Percentiles rank a stretch among this genome's conserved stretches.
phyloP scores from a whole-genome alignment of 768 basidiomycete genomes.

The Termitomyces sp. region DNA sequence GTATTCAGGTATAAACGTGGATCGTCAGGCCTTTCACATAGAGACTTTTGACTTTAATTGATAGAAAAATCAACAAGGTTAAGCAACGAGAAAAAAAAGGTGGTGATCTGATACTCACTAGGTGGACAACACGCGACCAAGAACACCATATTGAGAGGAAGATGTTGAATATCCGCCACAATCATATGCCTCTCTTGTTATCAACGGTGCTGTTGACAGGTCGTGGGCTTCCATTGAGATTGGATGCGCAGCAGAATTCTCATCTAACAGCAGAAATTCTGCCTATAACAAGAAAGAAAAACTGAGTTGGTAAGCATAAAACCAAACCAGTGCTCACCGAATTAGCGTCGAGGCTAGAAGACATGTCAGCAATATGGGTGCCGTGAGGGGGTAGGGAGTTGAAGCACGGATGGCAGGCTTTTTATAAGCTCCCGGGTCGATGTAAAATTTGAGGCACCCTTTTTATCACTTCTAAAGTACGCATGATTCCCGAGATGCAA shows the following conservation, averaged over 20 bases:
- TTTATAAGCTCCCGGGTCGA: background rate
- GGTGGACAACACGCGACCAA: conserved; percentile 46
- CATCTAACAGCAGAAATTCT: conserved; percentile 15
- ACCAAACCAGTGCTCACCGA: background rate
- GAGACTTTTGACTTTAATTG: conserved; percentile 29
- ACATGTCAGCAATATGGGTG: background rate
- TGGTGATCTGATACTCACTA: conserved; percentile 31
- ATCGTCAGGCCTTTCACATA: conserved; percentile 26
- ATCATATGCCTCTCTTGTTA: conserved; percentile 48
- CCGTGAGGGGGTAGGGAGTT: too few relatives aligned
- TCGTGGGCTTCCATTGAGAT: conserved; percentile 27
- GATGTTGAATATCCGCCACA: conserved; percentile 26
- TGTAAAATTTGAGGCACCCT: background rate
- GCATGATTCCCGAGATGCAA: background rate
- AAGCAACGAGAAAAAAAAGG: background rate
- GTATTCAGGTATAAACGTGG: conserved; percentile 66
- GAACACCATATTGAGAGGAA: conserved; percentile 56
- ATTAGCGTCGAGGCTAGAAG: background rate
- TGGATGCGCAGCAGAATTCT: background rate
- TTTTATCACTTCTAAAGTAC: background rate
- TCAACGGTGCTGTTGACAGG: conserved; percentile 43
- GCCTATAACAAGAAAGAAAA: background rate
- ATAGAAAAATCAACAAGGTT: background rate
- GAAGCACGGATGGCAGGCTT: background rate
- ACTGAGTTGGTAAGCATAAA: background rate